A percentile compares a stretch with the other conserved stretches of the same genome.
Evolutionary conservation across 345 rosid species (phyloP).

Genomic region (Salix dunnii): DNA sequence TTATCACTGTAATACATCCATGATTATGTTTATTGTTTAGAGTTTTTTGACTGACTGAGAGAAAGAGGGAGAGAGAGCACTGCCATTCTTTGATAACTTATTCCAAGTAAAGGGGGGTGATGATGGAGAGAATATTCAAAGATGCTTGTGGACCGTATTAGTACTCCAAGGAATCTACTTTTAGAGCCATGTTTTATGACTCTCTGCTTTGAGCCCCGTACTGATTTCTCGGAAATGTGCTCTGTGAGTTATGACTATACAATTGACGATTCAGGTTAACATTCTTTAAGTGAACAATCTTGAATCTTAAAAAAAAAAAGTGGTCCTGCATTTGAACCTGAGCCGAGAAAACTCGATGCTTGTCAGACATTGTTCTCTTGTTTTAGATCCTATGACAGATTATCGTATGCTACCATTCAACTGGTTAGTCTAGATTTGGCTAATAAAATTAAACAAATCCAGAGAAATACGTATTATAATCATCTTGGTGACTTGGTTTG

Average conservation of each 20-base stretch:
- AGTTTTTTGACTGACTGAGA: not conserved
- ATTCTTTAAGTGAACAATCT: not conserved
- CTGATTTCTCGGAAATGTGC: not conserved
- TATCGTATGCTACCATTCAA: not conserved
- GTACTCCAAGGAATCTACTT: constrained; percentile 2
- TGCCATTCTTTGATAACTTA: not conserved
- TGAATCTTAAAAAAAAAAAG: no score
- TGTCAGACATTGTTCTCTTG: not conserved
- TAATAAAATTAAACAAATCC: not conserved
- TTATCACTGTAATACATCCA: no score
- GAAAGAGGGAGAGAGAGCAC: not conserved
- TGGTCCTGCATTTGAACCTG: no score
- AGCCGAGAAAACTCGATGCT: not conserved
- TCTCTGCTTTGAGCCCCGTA: not conserved
- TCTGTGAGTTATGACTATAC: not conserved
- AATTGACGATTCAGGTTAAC: not conserved
- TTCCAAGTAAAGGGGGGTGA: not conserved
- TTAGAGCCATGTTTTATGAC: not conserved
- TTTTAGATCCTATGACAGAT: constrained; percentile 1
- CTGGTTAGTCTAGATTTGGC: not conserved
- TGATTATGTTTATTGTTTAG: not conserved
- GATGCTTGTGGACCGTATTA: not conserved
- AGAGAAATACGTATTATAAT: no score
- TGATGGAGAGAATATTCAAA: not conserved
- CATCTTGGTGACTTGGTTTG: not conserved